phyloP scores from a whole-genome alignment of 495 filamentous ascomycete species.

The Durotheca rogersii region DNA sequence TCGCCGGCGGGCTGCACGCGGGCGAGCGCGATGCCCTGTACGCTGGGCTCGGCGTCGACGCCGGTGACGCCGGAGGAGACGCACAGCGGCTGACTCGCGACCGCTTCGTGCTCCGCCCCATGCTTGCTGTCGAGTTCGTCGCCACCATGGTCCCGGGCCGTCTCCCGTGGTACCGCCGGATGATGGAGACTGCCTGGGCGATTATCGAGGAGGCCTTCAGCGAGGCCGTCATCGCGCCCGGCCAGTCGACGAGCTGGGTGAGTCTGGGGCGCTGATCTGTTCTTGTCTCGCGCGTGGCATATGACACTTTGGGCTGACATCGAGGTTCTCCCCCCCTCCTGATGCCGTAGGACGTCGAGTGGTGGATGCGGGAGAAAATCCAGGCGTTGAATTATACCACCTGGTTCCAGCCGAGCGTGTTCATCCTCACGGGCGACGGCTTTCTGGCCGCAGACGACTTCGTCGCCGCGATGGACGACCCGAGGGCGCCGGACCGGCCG shows the following conservation, averaged over 20 bases:
- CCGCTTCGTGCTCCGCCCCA: slow-evolving; percentile 39
- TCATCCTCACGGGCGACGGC: slow-evolving; percentile 35
- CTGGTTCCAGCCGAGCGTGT: slow-evolving; percentile 50
- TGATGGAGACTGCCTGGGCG: slow-evolving; percentile 51
- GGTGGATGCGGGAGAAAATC: slow-evolving; percentile 49
- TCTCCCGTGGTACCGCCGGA: slow-evolving; percentile 42
- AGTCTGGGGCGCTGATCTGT: too few relatives aligned
- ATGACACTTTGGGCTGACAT: slow-evolving; percentile 9
- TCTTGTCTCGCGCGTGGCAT: too few relatives aligned
- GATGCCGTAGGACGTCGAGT: slow-evolving; percentile 45
- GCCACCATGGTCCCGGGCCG: slow-evolving; percentile 43
- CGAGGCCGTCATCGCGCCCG: slow-evolving; percentile 44
- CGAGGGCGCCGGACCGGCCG: slow-evolving; percentile 21
- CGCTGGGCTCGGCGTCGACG: slow-evolving; percentile 34
- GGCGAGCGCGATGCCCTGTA: slow-evolving; percentile 42
- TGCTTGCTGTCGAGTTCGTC: slow-evolving; percentile 49
- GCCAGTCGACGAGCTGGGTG: slow-evolving; percentile 44
- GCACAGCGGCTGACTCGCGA: too few relatives aligned
- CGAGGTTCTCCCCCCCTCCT: background rate
- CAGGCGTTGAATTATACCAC: slow-evolving; percentile 50
- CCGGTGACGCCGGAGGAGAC: too few relatives aligned
- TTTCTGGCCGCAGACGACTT: slow-evolving; percentile 19
- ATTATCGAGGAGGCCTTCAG: slow-evolving; percentile 50
- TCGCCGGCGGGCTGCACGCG: slow-evolving; percentile 46
- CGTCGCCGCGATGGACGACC: slow-evolving; percentile 8